These are phyloP conservation scores for Trypanosoma avium DNA, from an alignment of 208 protist species.

Conservation along the genomic window DNA sequence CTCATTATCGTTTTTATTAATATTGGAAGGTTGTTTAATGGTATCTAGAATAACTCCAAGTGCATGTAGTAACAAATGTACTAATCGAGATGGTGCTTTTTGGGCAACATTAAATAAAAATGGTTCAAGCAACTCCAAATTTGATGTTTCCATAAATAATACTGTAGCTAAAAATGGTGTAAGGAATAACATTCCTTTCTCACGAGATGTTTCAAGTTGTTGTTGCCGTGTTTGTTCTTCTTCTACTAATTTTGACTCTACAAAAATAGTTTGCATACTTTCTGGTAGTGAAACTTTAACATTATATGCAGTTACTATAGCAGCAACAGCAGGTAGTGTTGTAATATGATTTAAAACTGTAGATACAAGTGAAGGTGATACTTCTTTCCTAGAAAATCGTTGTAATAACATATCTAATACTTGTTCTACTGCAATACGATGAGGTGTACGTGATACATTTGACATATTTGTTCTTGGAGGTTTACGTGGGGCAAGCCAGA, in stretches of 20 bases:
- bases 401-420: constrained; percentile 26
- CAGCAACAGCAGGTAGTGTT: constrained; percentile 19
- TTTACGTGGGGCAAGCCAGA: constrained; percentile 28
- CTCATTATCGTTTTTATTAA: not conserved
- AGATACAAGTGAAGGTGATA: not conserved
- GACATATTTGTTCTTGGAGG: constrained; percentile 10
- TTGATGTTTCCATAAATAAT: constrained; percentile 9
- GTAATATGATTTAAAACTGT: constrained; percentile 28
- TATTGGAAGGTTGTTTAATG: not conserved
- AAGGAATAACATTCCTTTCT: not conserved
- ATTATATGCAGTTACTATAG: constrained; percentile 20
- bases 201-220: not conserved
- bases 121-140: constrained; percentile 24
- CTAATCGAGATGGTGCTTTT: constrained; percentile 25
- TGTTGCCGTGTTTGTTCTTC: constrained; percentile 1
- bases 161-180: constrained; percentile 28
- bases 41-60: constrained; percentile 15
- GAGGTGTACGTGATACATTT: not conserved
- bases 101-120: constrained; percentile 33
- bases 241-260: not conserved
- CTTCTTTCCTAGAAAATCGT: not conserved
- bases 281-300: constrained; percentile 24
- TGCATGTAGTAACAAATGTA: constrained; percentile 15
- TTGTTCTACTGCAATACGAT: constrained; percentile 6
- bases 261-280: constrained; percentile 17